Conservation (phyloP, 164 flowering plant genomes). For the Nelumbo lutea region DNA sequence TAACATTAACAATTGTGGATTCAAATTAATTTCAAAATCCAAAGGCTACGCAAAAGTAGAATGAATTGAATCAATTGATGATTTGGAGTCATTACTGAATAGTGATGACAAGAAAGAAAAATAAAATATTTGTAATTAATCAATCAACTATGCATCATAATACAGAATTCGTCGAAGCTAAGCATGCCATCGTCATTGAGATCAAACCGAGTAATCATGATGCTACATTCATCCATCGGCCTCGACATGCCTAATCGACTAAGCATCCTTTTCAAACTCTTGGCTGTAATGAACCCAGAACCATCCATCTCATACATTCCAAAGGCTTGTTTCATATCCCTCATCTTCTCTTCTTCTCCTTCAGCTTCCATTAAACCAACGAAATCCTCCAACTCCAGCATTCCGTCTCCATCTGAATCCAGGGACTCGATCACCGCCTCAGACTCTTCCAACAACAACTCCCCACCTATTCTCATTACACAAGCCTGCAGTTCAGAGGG, state of each 20-base stretch:
- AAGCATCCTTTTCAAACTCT: conserved; percentile 41
- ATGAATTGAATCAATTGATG: no score
- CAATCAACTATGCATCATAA: conserved; percentile 30
- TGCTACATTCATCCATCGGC: conserved; percentile 24
- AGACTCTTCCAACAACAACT: conserved; percentile 27
- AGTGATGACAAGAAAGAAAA: no score
- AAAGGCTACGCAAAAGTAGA: no score
- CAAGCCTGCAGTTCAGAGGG: conserved; percentile 32
- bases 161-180: conserved; percentile 45
- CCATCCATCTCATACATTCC: conserved; percentile 41
- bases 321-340: conserved; percentile 37
- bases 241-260: conserved; percentile 27
- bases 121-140: no score
- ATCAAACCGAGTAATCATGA: conserved; percentile 47
- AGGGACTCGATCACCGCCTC: conserved; percentile 19
- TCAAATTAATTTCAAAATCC: no score
- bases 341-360: conserved; percentile 34
- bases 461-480: conserved; percentile 16
- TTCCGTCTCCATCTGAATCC: conserved; percentile 36
- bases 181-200: conserved; percentile 53
- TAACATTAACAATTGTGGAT: no score
- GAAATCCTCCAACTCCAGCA: conserved; percentile 35
- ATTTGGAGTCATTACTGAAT: no score
- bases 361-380: conserved; percentile 26
- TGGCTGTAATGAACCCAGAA: conserved; percentile 33